A percentile compares a stretch with the other conserved stretches of the same genome.
phyloP scores from a whole-genome alignment of 768 basidiomycete genomes.

The Xerocomellus intermedius region DNA sequence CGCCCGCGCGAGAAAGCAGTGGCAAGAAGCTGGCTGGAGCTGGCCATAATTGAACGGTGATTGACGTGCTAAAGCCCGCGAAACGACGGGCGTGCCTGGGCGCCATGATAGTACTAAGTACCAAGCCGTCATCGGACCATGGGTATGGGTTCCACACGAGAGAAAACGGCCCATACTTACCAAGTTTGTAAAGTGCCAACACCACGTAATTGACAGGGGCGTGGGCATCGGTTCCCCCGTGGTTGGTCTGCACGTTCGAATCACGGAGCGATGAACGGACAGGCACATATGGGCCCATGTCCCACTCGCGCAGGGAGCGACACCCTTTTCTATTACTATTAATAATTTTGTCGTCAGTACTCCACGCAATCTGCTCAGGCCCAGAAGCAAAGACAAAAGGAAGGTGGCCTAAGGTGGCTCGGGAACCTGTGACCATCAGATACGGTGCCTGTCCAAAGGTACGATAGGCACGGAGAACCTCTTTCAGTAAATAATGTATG shows the following conservation, averaged over 20 bases:
- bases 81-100: background rate
- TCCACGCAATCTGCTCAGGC: background rate
- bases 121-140: background rate
- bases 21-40: no score
- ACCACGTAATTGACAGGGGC: no score
- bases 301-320: background rate
- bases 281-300: background rate
- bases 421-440: background rate
- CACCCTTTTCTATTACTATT: no score
- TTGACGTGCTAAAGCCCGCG: background rate
- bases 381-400: background rate
- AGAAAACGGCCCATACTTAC: background rate
- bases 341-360: background rate
- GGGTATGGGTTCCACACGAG: no score
- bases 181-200: no score
- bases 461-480: background rate
- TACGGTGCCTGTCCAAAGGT: constrained; percentile 1
- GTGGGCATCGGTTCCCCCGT: no score
- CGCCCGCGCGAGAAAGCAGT: background rate
- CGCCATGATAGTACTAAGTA: background rate
- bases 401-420: background rate
- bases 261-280: background rate
- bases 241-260: background rate
- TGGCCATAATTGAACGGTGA: background rate
- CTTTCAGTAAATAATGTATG: background rate